A percentile compares a stretch with the other conserved stretches of the same genome.
phyloP scores from a whole-genome alignment of 2,329 filamentous ascomycete species.

The Epichloe gansuensis region DNA sequence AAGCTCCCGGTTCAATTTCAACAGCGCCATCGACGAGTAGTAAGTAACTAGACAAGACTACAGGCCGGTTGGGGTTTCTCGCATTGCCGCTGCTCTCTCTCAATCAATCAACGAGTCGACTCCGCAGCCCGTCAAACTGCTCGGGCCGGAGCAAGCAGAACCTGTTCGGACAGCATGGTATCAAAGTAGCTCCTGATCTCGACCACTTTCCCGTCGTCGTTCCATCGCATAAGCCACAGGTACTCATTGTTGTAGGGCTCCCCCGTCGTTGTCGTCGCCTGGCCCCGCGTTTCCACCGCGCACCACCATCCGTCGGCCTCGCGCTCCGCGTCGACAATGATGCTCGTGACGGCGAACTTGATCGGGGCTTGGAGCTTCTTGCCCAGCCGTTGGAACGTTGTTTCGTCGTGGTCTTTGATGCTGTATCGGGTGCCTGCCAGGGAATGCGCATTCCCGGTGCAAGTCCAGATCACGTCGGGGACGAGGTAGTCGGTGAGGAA shows the following conservation, averaged over 20 bases:
- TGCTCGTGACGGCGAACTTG: conserved; percentile 10
- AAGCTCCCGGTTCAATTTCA: too few species aligned
- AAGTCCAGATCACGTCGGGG: conserved; percentile 13
- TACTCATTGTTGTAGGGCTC: conserved; percentile 15
- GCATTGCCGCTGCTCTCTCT: not conserved
- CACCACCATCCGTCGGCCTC: conserved; percentile 13
- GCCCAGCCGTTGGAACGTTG: conserved; percentile 11
- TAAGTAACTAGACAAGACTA: too few species aligned
- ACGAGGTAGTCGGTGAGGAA: conserved; percentile 11
- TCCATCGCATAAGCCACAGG: conserved; percentile 13
- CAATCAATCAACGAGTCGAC: not conserved
- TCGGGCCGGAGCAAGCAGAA: conserved; percentile 3
- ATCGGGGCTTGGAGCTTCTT: conserved; percentile 11
- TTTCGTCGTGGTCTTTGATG: conserved; percentile 9
- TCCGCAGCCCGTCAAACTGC: not conserved
- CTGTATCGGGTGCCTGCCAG: conserved; percentile 12
- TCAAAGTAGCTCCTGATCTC: conserved; percentile 15
- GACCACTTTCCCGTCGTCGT: conserved; percentile 12
- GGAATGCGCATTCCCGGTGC: conserved; percentile 13
- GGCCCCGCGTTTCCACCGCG: conserved; percentile 10
- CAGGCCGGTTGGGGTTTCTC: too few species aligned
- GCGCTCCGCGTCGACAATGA: conserved; percentile 12
- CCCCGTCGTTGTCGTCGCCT: conserved; percentile 11
- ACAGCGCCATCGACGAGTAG: too few species aligned
- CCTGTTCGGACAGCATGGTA: conserved; percentile 11